phyloP scores from a whole-genome alignment of 2,329 filamentous ascomycete species.

The Mariannaea elegans region DNA sequence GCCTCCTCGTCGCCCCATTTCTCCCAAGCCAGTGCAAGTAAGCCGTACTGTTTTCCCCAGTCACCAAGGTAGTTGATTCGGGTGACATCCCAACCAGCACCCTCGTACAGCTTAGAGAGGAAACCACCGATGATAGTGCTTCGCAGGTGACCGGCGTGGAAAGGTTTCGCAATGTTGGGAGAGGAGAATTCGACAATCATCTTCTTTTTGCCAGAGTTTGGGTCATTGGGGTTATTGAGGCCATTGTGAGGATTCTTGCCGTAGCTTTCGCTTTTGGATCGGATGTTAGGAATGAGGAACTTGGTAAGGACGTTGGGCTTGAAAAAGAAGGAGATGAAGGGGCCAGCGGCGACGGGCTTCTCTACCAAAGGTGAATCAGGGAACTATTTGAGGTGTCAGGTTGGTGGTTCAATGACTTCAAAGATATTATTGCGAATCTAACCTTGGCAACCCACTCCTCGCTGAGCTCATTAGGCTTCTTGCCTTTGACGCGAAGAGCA shows the following conservation, averaged over 20 bases:
- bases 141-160: slow-evolving; percentile 80
- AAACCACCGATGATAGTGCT: slow-evolving; percentile 85
- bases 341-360: slow-evolving; percentile 72
- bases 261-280: slow-evolving; percentile 65
- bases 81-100: slow-evolving; percentile 76
- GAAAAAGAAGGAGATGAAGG: slow-evolving; percentile 84
- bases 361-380: slow-evolving; percentile 78
- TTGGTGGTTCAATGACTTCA: slow-evolving; percentile 3
- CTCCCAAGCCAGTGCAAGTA: slow-evolving; percentile 73
- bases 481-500: slow-evolving; percentile 79
- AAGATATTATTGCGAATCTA: slow-evolving; percentile 10
- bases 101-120: slow-evolving; percentile 75
- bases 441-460: slow-evolving; percentile 70
- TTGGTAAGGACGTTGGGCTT: slow-evolving; percentile 72
- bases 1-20: slow-evolving; percentile 79
- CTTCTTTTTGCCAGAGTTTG: slow-evolving; percentile 68
- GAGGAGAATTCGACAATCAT: slow-evolving; percentile 85
- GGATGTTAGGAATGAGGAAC: slow-evolving; percentile 75
- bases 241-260: slow-evolving; percentile 64
- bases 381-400: slow-evolving; percentile 58
- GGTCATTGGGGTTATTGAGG: slow-evolving; percentile 68
- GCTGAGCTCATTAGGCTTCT: slow-evolving; percentile 70
- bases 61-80: slow-evolving; percentile 68
- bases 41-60: slow-evolving; percentile 43
- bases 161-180: slow-evolving; percentile 87